phyloP scores from a whole-genome alignment of 257 asterid genomes.

The Fraxinus cuspidata region DNA sequence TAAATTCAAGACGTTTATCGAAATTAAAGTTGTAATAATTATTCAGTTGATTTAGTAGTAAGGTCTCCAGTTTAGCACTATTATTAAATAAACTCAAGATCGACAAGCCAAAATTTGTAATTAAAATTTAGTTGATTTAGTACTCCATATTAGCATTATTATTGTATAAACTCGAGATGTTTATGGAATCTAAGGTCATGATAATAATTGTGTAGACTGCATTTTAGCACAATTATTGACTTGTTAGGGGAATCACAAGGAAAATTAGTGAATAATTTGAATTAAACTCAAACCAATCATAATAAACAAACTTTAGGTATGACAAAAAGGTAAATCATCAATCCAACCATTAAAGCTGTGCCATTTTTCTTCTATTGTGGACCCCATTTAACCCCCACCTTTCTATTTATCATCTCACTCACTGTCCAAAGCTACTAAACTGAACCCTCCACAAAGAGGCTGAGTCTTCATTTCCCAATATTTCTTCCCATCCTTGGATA shows the following conservation, averaged over 20 bases:
- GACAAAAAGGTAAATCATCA: neutral
- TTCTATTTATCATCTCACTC: slow-evolving; percentile 33
- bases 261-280: neutral
- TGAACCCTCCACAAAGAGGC: neutral
- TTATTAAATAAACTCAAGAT: neutral
- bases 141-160: neutral
- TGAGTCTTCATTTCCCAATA: slow-evolving; percentile 5
- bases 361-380: slow-evolving; percentile 31
- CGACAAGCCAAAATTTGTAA: neutral
- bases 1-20: no score
- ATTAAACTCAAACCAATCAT: neutral
- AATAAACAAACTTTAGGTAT: neutral
- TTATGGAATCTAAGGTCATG: neutral
- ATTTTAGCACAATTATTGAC: neutral
- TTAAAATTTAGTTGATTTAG: neutral
- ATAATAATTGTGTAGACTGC: neutral
- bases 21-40: neutral
- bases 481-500: neutral
- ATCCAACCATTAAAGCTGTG: neutral
- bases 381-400: slow-evolving; percentile 24
- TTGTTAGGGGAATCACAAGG: neutral
- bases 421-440: neutral
- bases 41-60: no score
- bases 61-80: neutral
- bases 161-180: neutral